phyloP scores from a whole-genome alignment of 805 yeast genomes.

The Lachancea kluyveri region DNA sequence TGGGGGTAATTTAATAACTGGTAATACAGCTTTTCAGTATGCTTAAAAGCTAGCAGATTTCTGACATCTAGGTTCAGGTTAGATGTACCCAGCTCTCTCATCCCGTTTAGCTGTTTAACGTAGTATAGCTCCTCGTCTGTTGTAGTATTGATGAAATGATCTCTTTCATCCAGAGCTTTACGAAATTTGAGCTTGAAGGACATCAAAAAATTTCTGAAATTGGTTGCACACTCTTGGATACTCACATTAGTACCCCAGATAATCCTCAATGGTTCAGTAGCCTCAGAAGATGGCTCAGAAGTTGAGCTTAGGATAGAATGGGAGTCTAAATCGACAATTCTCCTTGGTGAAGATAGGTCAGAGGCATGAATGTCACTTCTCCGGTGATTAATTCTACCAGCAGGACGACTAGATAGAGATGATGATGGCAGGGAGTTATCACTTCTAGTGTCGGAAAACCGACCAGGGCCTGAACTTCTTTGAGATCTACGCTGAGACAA shows the following conservation, averaged over 20 bases:
- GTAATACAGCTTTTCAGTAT: conserved; percentile 72
- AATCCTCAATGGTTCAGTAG: conserved; percentile 76
- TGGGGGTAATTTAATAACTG: conserved; percentile 92
- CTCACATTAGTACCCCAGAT: conserved; percentile 99
- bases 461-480: conserved; percentile 26
- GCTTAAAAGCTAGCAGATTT: conserved; percentile 68
- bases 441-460: conserved; percentile 38
- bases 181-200: conserved; percentile 76
- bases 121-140: conserved; percentile 73
- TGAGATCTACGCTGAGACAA: conserved; percentile 14
- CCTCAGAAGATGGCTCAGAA: conserved; percentile 30
- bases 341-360: conserved; percentile 69
- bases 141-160: conserved; percentile 33
- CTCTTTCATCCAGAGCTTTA: conserved; percentile 36
- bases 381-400: conserved; percentile 43
- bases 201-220: conserved; percentile 78
- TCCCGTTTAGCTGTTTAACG: conserved; percentile 61
- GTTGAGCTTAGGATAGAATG: conserved; percentile 18
- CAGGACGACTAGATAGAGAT: conserved; percentile 32
- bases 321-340: conserved; percentile 47
- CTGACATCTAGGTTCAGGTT: conserved; percentile 80
- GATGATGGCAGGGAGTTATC: conserved; percentile 33
- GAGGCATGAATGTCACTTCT: conserved; percentile 77
- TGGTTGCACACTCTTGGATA: conserved; percentile 76
- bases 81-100: conserved; percentile 74